phyloP scores from a whole-genome alignment of 345 rosid genomes.

The Anastatica hierochuntica region DNA sequence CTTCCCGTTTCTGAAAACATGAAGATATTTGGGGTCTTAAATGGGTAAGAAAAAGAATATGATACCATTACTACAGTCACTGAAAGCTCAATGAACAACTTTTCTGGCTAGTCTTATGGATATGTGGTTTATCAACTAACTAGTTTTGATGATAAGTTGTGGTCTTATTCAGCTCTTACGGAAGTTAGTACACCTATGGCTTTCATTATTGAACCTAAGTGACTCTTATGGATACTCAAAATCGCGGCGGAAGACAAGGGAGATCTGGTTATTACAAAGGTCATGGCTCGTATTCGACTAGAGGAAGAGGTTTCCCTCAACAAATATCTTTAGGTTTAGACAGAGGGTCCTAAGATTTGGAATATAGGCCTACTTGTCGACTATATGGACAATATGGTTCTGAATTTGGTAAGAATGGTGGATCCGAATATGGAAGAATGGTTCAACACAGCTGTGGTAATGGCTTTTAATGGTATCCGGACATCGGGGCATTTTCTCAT shows the following conservation, averaged over 20 bases:
- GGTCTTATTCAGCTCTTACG: fast-evolving
- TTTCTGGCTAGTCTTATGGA: neutral
- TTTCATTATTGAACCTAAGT: neutral
- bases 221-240: neutral
- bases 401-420: no score
- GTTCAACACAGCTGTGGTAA: no score
- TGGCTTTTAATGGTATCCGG: no score
- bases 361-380: no score
- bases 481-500: neutral
- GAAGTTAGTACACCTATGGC: neutral
- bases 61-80: neutral
- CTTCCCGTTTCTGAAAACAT: neutral
- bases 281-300: no score
- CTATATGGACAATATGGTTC: no score
- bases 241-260: neutral
- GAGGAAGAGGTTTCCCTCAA: no score
- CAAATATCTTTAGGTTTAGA: no score
- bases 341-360: no score
- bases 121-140: neutral
- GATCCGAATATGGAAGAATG: no score
- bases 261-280: no score
- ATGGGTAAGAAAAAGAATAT: neutral
- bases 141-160: neutral
- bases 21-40: neutral
- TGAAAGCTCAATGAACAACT: neutral